These are phyloP conservation scores for Malassezia sp. DNA, from an alignment of 1,284 basidiomycete species.

Conservation along the genomic window DNA sequence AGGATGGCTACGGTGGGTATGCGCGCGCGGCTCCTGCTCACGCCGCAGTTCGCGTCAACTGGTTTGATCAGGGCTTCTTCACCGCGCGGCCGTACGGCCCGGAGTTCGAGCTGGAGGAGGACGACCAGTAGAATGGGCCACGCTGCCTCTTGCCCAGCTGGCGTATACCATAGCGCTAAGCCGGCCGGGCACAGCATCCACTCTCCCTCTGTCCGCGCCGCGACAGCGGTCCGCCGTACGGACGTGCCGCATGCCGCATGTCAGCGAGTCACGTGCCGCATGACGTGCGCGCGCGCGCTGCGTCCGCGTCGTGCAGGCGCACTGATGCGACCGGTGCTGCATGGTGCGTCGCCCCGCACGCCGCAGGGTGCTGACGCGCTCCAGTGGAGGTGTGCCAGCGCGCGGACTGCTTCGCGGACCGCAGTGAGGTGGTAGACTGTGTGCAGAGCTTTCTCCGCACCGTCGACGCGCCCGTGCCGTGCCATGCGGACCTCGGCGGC, in stretches of 20 bases:
- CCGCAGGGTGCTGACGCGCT: neutral
- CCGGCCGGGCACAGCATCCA: no score
- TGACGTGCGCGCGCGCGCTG: no score
- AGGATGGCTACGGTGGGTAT: slow-evolving; percentile 62
- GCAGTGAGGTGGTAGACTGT: neutral
- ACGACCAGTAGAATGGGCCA: slow-evolving; percentile 33
- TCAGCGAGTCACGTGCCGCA: no score
- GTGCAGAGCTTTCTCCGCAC: neutral
- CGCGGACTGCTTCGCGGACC: neutral
- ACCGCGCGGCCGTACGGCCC: slow-evolving; percentile 41
- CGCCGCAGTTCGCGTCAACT: slow-evolving; percentile 42
- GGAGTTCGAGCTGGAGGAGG: slow-evolving; percentile 38
- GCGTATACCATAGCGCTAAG: no score
- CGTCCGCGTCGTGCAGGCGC: no score
- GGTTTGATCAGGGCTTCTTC: slow-evolving; percentile 45
- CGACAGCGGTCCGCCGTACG: no score
- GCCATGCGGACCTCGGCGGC: neutral
- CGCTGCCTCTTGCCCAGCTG: neutral
- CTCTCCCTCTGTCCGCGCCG: no score
- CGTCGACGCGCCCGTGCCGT: neutral
- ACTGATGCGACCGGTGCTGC: no score
- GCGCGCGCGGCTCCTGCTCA: no score
- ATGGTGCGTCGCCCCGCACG: slow-evolving; percentile 10
- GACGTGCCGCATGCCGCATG: no score
- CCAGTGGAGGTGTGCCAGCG: slow-evolving; percentile 9